Evolutionary conservation across 2,329 filamentous ascomycete species (phyloP), one percentile per base, ranked within the genome.

Genomic region (Hypoxylon sp.): DNA sequence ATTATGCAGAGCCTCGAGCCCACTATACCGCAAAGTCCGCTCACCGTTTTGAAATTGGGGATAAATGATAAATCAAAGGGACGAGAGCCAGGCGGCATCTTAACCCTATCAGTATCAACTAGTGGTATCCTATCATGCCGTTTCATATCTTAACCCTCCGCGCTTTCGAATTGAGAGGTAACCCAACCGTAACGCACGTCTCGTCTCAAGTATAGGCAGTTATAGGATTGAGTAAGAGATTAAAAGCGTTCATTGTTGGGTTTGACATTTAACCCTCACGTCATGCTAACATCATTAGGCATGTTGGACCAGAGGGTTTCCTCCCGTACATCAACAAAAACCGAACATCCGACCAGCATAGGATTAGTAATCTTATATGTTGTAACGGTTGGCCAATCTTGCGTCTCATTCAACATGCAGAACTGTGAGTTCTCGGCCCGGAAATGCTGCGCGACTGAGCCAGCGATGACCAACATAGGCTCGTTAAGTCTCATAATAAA

Each of bases 271-370:
- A 45, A 41, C 36, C 49, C 23, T 63, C 68, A 68, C 68, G 62
- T 70, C 65, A 68, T 68, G 55, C 38, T 28, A 63, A 38, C 64
- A 63, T 68, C 61, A 70, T 52, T 43, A 53, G 45, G 60, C 49
- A 61, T 30, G 25, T 46, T 68, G 52, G 65, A 49, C 34, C 14
- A 56, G 53, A 41, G 45, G 25, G 38, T 43, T 21, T 45, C 32
- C 41, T 30, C 46, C 52, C 41, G 21, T 48, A 36, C 38, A 48
- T 28, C 23, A 43, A 50, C 23, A 53, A 46, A 46, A 51, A 57
- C 63, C 55, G 59, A 53, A 21, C 46, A 46, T 45, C 60, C 60
- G 64, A 50, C n/a, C 36, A 36, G 43, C 50, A 62, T 64, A 66
- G 34, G 36, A 70, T 68, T 61, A 70, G 49, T 70, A 66, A 70